Evolutionary conservation across 1,139 yeast genomes (phyloP).

Genomic region (Hemisphaericaspora xylofermentans): DNA sequence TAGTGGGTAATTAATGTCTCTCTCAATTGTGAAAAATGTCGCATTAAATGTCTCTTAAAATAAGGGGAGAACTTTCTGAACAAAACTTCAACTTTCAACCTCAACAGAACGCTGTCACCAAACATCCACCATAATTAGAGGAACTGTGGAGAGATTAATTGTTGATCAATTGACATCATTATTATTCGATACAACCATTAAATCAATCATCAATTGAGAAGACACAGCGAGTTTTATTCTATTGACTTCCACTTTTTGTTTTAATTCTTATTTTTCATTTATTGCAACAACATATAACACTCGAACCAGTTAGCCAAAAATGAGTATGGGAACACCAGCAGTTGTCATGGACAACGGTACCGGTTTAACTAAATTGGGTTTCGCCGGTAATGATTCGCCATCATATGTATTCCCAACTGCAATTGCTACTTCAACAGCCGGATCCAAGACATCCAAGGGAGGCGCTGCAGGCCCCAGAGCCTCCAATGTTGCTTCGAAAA

Average conservation of each 20-base stretch:
- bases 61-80: no score
- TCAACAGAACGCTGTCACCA: no score
- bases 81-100: no score
- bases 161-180: no score
- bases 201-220: background rate
- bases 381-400: slow-evolving; percentile 98
- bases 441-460: slow-evolving; percentile 32
- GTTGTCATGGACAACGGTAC: slow-evolving; percentile 99
- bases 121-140: no score
- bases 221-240: no score
- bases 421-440: slow-evolving; percentile 72
- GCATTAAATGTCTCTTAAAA: no score
- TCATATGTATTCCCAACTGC: slow-evolving; percentile 98
- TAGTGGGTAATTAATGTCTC: no score
- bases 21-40: no score
- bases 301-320: no score
- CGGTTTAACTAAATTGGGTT: slow-evolving; percentile 94
- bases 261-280: background rate
- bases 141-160: no score
- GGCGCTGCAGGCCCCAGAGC: slow-evolving; percentile 41
- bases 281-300: background rate
- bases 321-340: slow-evolving; percentile 81
- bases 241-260: background rate
- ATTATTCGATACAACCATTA: no score
- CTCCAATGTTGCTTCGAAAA: slow-evolving; percentile 57